These are phyloP conservation scores for Fraxinus cuspidata DNA, from an alignment of 257 asterid species.

Conservation along the genomic window DNA sequence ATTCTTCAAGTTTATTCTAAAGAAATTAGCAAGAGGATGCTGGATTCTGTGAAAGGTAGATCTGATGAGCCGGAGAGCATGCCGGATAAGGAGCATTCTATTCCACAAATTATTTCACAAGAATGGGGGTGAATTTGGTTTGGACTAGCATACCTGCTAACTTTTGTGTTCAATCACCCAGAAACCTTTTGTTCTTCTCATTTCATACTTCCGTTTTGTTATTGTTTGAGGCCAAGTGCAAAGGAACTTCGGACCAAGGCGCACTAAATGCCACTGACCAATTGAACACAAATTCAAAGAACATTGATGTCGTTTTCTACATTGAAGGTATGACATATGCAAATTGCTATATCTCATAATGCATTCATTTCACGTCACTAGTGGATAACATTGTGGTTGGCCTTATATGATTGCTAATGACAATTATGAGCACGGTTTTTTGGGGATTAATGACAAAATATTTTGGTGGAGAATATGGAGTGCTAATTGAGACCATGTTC, in stretches of 20 bases:
- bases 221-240: conserved; percentile 63
- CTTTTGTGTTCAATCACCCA: no score
- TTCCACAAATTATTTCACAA: no score
- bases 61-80: no score
- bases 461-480: conserved; percentile 82
- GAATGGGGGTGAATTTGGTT: no score
- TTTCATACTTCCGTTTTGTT: no score
- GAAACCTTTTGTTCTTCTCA: no score
- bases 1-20: no score
- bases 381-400: conserved; percentile 66
- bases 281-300: conserved; percentile 83
- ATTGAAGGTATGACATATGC: conserved; percentile 55
- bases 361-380: conserved; percentile 92
- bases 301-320: conserved; percentile 83
- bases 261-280: conserved; percentile 75
- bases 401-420: conserved; percentile 87
- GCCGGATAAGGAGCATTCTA: no score
- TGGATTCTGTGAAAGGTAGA: no score
- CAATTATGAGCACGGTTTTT: conserved; percentile 77
- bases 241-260: conserved; percentile 87
- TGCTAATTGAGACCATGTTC: conserved; percentile 65
- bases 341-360: conserved; percentile 64
- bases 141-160: no score
- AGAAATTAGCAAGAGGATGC: no score
- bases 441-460: conserved; percentile 48